Base-by-base conservation (phyloP, 2,329 filamentous ascomycete genomes). In the Scolecobasidium constrictum region DNA sequence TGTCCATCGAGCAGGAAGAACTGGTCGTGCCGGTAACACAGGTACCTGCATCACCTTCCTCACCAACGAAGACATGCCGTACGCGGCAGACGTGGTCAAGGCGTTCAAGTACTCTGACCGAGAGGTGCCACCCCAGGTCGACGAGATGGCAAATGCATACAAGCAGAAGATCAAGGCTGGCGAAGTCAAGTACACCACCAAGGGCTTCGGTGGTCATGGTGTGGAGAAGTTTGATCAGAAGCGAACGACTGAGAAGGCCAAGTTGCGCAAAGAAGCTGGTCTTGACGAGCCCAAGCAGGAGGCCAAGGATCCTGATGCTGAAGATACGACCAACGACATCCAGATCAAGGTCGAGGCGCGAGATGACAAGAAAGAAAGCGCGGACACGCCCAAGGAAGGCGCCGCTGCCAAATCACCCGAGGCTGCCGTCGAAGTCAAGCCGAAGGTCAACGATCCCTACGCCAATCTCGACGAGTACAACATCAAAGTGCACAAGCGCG, bases 1-100 rank as follows among this genome's bases (percentile, higher is more conserved):
- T 55, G 90, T 96, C 33, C 92, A 95, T 60, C 82, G 92, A 49
- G 86, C 85, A 43, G 92, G 92, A 38, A 85, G 92, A 53, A 96
- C 92, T 5, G 92, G 92, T 9, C 82, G 92, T 57, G 92, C 92
- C 36, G 92, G 92, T 33, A 94, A 95, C 55, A 94, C 79, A 17
- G 92, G 92, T 49, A 94, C 87, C 31, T 92, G 92, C 0, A 85
- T 98, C 40, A 98, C 92, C 0, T 94, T 96, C 56, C 70, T 98
- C 46, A 93, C 86, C 0, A 82, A 86, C 34, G 85, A 93, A 37
- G 88, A 98, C 60, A 88, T 94, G 56, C 86, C 86, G 49, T 95
- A 85, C 56, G 83, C 92, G 2, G 75, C 85, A 9, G 87, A 93
- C 51, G 86, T 95, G 47, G 80, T 81, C 46, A 94, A 93, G 62